Percentiles rank a stretch among this genome's conserved stretches.
phyloP scores from a whole-genome alignment of 306 rosid genomes.

The Prunus campanulata region DNA sequence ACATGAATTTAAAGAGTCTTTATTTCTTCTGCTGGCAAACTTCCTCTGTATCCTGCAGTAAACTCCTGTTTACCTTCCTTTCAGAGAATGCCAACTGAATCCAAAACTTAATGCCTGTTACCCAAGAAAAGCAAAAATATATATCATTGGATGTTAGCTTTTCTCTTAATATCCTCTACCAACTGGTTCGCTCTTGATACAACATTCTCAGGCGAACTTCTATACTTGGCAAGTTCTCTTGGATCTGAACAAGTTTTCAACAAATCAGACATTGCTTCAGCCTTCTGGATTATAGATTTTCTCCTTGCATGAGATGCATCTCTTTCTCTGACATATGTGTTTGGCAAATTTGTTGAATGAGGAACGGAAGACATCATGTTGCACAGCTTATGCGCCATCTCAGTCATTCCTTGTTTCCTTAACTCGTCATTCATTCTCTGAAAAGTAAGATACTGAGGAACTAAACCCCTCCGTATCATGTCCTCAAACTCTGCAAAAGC shows the following conservation, averaged over 20 bases:
- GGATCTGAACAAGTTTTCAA: slow-evolving; percentile 67
- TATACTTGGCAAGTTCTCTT: slow-evolving; percentile 48
- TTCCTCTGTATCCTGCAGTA: neutral
- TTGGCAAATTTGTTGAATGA: slow-evolving; percentile 64
- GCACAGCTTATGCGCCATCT: slow-evolving; percentile 58
- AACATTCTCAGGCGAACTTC: slow-evolving; percentile 41
- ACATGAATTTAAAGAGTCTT: neutral
- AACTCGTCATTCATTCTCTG: slow-evolving; percentile 57
- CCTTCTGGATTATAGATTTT: slow-evolving; percentile 60
- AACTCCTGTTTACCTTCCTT: neutral
- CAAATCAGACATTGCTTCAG: slow-evolving; percentile 67
- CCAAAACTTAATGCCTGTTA: neutral
- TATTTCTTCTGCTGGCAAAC: neutral
- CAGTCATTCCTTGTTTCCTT: slow-evolving; percentile 56
- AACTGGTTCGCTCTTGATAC: slow-evolving; percentile 44
- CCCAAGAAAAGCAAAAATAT: neutral
- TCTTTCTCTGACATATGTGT: slow-evolving; percentile 47
- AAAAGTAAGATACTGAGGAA: slow-evolving; percentile 87
- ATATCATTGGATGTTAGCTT: slow-evolving; percentile 4
- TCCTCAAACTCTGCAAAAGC: slow-evolving; percentile 69
- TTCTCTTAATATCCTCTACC: slow-evolving; percentile 50
- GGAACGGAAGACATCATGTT: slow-evolving; percentile 75
- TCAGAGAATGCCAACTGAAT: neutral
- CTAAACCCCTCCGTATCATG: slow-evolving; percentile 76
- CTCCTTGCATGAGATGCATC: slow-evolving; percentile 48